Evolutionary conservation across 345 rosid species (phyloP), one percentile per base, ranked within the genome.

Genomic region (Eucalyptus viminalis): DNA sequence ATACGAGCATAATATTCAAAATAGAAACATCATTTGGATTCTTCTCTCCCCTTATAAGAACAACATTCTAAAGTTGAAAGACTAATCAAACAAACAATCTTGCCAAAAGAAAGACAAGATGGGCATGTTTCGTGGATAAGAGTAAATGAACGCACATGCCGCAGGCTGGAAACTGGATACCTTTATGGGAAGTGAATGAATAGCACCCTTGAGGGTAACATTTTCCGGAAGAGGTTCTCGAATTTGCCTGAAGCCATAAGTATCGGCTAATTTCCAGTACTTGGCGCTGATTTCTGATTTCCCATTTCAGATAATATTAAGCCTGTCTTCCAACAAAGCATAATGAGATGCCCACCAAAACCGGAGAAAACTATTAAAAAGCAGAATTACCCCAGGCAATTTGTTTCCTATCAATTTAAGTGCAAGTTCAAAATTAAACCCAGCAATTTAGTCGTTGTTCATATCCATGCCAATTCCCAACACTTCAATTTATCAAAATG

Each of bases 141-240:
- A 58, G 76, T 22, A 22, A 31, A 80, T 54, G 6, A 24, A 49
- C 49, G 34, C 50, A 44, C 49, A 60, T 62, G 14, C 1, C 45
- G 3, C 43, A 50, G 76, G 5, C 11, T 27, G 22, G 16, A 51
- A 6, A 60, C 31, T 34, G 31, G 24, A 22, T 91, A 96, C 99
- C 98, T 94, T 93, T 91, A 92, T 94, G 56, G 10, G 2, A 53
- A 19, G 0, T 19, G 56, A 53, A 53, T 53, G 10, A 53, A 53
- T 53, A 53, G 97, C 88, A 90, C 96, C 92, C 94, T 92, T 97
- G 87, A 96, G 91, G 22, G 96, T 95, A 88, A 97, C 95, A 92
- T 89, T 94, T 22, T 91, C 95, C 49, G 98, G 99, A 92, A 96
- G 96, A 27, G 56, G 24, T 53, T 53, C 10, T 53, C 56, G 0